Evolutionary conservation across 768 basidiomycete genomes (phyloP).

Genomic region (Myochromella boudieri): DNA sequence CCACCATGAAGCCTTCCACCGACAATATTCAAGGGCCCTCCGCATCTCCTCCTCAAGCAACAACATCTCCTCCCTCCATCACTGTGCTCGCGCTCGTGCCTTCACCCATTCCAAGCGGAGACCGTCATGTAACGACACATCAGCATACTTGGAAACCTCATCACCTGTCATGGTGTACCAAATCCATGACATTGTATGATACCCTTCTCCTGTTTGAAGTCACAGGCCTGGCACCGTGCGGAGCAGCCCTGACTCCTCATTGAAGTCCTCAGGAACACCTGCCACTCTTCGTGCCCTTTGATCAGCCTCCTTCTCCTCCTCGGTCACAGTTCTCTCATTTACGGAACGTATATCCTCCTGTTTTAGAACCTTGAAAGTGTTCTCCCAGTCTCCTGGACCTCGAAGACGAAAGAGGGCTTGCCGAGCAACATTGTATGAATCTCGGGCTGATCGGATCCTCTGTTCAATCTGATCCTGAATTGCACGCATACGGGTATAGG

Average conservation of each 20-base stretch:
- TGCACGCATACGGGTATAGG: too few species aligned
- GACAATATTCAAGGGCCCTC: conserved; percentile 15
- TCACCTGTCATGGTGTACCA: conserved; percentile 12
- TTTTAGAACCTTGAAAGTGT: conserved; percentile 12
- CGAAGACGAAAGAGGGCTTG: conserved; percentile 3
- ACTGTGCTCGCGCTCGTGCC: conserved; percentile 13
- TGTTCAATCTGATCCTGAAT: neutral
- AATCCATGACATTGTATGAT: conserved; percentile 16
- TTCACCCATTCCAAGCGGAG: conserved; percentile 27
- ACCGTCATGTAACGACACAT: neutral
- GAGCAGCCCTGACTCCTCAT: neutral
- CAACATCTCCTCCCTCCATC: conserved; percentile 25
- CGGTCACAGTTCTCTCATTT: conserved; percentile 11
- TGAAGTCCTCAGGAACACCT: conserved; percentile 8
- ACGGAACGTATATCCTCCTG: neutral
- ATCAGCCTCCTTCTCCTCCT: conserved; percentile 19
- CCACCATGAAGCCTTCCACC: conserved; percentile 18
- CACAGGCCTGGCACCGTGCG: neutral
- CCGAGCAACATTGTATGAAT: too few species aligned
- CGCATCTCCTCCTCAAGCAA: conserved; percentile 28
- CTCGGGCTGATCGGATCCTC: neutral
- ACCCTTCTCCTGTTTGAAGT: conserved; percentile 13
- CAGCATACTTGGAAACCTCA: neutral
- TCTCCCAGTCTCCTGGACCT: conserved; percentile 10
- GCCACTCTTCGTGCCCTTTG: conserved; percentile 6